A percentile compares a stretch with the other conserved stretches of the same genome.
phyloP scores from a whole-genome alignment of 805 yeast species.

The Candida ascalaphidarum region DNA sequence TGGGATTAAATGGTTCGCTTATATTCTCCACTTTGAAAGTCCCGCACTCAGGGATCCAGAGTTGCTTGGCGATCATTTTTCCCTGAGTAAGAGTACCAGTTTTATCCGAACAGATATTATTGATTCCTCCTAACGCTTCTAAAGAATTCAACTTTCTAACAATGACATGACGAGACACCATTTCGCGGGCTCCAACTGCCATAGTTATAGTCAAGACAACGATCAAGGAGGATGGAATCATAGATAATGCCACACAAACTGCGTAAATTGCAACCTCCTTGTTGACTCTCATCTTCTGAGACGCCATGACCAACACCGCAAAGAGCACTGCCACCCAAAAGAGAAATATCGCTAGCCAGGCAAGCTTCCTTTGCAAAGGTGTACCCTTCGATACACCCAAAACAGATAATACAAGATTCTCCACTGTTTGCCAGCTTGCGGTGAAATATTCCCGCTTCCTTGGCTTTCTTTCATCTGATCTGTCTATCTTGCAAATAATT shows the following conservation, averaged over 20 bases:
- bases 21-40: constrained; percentile 23
- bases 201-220: constrained; percentile 32
- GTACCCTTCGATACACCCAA: constrained; percentile 42
- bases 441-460: constrained; percentile 26
- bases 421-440: constrained; percentile 27
- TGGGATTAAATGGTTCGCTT: constrained; percentile 26
- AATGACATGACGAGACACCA: constrained; percentile 27
- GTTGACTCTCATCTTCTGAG: constrained; percentile 24
- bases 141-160: constrained; percentile 28
- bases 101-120: constrained; percentile 33
- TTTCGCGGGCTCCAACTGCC: constrained; percentile 33
- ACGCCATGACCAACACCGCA: constrained; percentile 31
- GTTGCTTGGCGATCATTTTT: constrained; percentile 27
- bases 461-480: constrained; percentile 24
- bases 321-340: constrained; percentile 37
- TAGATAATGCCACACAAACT: constrained; percentile 31
- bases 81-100: constrained; percentile 34
- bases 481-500: constrained; percentile 20
- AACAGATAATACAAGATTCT: constrained; percentile 35
- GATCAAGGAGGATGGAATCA: constrained; percentile 31
- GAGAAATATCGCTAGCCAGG: constrained; percentile 42
- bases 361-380: constrained; percentile 36
- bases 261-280: constrained; percentile 30
- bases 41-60: constrained; percentile 28
- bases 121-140: constrained; percentile 30